phyloP scores from a whole-genome alignment of 2,329 filamentous ascomycete genomes.

The Xylariaceae sp. region DNA sequence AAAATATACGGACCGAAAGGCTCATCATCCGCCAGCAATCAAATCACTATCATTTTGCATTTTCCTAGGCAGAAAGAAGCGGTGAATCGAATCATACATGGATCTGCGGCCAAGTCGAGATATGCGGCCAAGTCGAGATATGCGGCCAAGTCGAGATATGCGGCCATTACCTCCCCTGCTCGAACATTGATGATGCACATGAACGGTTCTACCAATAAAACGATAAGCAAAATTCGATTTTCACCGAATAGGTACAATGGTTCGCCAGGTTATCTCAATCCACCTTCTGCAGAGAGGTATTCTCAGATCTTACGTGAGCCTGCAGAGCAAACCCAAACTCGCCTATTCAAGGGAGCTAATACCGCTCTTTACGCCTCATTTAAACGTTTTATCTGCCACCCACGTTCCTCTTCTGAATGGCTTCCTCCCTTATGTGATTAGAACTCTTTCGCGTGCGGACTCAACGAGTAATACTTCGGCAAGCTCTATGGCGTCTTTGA shows the following conservation, averaged over 20 bases:
- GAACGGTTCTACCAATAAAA: too few relatives aligned
- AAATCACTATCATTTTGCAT: too few relatives aligned
- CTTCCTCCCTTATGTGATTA: background rate
- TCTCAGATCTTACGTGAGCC: background rate
- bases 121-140: too few relatives aligned
- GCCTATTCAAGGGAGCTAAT: background rate
- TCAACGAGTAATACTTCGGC: background rate
- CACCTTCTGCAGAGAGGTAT: too few relatives aligned
- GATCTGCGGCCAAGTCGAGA: background rate
- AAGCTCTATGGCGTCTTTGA: conserved; percentile 18
- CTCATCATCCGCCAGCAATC: too few relatives aligned
- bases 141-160: background rate
- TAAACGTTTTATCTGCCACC: background rate
- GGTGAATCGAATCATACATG: conserved; percentile 22
- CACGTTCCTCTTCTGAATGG: background rate
- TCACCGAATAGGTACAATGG: background rate
- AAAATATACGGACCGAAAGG: too few relatives aligned
- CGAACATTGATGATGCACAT: too few relatives aligned
- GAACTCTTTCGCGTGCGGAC: background rate
- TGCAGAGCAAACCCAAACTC: background rate
- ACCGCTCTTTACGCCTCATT: background rate
- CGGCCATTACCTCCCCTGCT: too few relatives aligned
- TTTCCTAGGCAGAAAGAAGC: conserved; percentile 10
- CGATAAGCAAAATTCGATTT: background rate
- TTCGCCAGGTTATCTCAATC: background rate